A percentile compares a stretch with the other conserved stretches of the same genome.
Evolutionary conservation across 352 stramenopile species (phyloP).

Genomic region (Globisporangium heterothallicum): DNA sequence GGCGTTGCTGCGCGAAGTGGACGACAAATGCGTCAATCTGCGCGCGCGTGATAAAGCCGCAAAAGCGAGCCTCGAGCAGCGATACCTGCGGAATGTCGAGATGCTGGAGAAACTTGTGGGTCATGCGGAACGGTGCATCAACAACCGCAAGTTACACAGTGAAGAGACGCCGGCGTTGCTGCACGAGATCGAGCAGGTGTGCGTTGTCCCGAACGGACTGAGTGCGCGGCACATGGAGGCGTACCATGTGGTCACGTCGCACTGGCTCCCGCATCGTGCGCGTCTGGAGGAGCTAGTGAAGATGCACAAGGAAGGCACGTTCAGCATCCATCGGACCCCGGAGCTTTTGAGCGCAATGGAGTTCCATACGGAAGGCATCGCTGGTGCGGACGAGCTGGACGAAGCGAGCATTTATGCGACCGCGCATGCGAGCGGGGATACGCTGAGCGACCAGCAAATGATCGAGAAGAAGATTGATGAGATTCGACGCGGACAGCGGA

Average conservation of each 20-base stretch:
- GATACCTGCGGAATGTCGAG: constrained; percentile 34
- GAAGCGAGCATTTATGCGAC: constrained; percentile 31
- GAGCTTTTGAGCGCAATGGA: constrained; percentile 62
- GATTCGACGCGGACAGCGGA: constrained; percentile 53
- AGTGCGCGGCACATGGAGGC: constrained; percentile 38
- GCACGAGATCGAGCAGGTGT: constrained; percentile 58
- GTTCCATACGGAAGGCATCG: constrained; percentile 60
- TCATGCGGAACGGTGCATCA: constrained; percentile 54
- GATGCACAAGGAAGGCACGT: constrained; percentile 74
- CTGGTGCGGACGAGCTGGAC: constrained; percentile 34
- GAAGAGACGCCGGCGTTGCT: constrained; percentile 59
- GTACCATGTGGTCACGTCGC: constrained; percentile 59
- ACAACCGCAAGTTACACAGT: constrained; percentile 72
- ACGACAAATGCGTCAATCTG: constrained; percentile 57
- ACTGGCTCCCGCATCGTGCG: constrained; percentile 49
- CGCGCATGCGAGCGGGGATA: constrained; percentile 16
- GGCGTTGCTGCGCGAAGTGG: constrained; percentile 47
- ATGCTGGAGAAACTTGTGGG: constrained; percentile 47
- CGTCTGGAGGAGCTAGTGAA: constrained; percentile 57
- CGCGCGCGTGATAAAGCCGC: constrained; percentile 36
- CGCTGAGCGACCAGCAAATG: constrained; percentile 24
- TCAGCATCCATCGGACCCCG: constrained; percentile 71
- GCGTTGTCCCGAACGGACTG: constrained; percentile 47
- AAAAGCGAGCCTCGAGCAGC: constrained; percentile 30
- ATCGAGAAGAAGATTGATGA: constrained; percentile 55